Evolutionary conservation across 2,329 filamentous ascomycete species (phyloP).

Genomic region (Colletotrichum filicis): DNA sequence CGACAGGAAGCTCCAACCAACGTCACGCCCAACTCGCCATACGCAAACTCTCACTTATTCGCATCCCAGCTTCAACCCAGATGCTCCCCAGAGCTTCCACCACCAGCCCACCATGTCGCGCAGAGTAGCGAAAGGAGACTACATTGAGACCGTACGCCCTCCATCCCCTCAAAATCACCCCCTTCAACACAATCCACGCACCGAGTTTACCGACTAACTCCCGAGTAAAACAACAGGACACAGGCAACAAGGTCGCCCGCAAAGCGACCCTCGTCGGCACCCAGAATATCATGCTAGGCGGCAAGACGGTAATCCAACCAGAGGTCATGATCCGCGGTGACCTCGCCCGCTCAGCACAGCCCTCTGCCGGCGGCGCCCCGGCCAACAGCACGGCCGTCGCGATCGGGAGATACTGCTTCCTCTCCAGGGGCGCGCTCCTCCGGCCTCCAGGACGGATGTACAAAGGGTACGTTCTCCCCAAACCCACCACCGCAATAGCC

Average conservation of each 20-base stretch:
- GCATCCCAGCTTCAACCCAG: not conserved
- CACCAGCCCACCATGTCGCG: slow-evolving; percentile 70
- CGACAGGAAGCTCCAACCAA: not conserved
- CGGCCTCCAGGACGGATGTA: slow-evolving; percentile 86
- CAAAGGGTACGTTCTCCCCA: slow-evolving; percentile 65
- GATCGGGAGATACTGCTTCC: slow-evolving; percentile 91
- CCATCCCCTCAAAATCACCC: too few relatives aligned
- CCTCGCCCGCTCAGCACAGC: slow-evolving; percentile 70
- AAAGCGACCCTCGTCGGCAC: slow-evolving; percentile 93
- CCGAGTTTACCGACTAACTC: slow-evolving; percentile 11
- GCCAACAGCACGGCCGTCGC: slow-evolving; percentile 77
- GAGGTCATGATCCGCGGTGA: slow-evolving; percentile 96
- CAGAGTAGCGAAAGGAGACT: slow-evolving; percentile 86
- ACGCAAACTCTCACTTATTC: not conserved
- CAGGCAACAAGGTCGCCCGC: slow-evolving; percentile 97
- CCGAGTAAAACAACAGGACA: slow-evolving; percentile 74
- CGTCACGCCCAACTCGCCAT: slow-evolving; percentile 14
- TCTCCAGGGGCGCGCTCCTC: slow-evolving; percentile 81
- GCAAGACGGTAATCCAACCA: slow-evolving; percentile 94
- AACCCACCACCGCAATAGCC: too few relatives aligned
- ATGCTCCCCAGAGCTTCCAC: not conserved
- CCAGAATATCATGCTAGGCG: slow-evolving; percentile 96
- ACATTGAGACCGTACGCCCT: slow-evolving; percentile 87
- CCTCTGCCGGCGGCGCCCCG: slow-evolving; percentile 54
- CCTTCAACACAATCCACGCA: too few relatives aligned